Base-by-base conservation (phyloP, 495 filamentous ascomycete genomes). In the Daldinia grandis region DNA sequence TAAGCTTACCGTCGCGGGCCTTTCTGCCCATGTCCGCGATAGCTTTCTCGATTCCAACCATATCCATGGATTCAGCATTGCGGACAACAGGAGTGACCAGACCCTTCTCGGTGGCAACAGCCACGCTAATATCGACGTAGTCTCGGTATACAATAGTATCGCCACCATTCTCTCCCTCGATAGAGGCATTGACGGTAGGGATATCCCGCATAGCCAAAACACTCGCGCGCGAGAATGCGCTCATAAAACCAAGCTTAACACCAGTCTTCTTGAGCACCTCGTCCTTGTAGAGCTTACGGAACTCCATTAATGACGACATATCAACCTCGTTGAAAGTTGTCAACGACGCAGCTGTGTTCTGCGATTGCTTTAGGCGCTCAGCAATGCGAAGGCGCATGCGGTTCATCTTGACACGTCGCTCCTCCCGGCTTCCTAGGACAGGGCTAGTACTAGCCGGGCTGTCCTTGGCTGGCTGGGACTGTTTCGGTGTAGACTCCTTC, bases 271-370 rank as follows among this genome's bases (percentile, higher is more conserved):
- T 96, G 58, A 98, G 84, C 5, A 97, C 81, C 64, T 96, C 93
- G 65, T 98, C 96, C 83, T 98, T 98, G 86, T 98, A 99, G 28
- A 92, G 79, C 76, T 95, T 97, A 42, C 95, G 92, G 84, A 99
- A 92, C 58, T 97, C 93, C 93, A 99, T 97, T 19, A 99, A 82
- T 12, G 91, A 90, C 5, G 96, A 98, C 96, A 99, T 99, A 77
- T 99, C 96, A 55, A 99, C 95, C 80, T 99, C 95, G 79, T 99
- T 97, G 85, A 99, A 99, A 17, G 95, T 99, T 17, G 95, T 98
- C 57, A 99, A 83, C 15, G 95, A 97, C 35, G 95, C 95, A 58
- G 96, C 95, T 4, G 95, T 98, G 83, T 99, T 98, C 82, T 99
- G 95, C 15, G 95, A 98, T 77, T 99, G 95, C 87, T 99, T 99